Evolutionary conservation across 2,329 filamentous ascomycete genomes (phyloP), one percentile per base, ranked within the genome.

Genomic region (Fusarium domesticum): DNA sequence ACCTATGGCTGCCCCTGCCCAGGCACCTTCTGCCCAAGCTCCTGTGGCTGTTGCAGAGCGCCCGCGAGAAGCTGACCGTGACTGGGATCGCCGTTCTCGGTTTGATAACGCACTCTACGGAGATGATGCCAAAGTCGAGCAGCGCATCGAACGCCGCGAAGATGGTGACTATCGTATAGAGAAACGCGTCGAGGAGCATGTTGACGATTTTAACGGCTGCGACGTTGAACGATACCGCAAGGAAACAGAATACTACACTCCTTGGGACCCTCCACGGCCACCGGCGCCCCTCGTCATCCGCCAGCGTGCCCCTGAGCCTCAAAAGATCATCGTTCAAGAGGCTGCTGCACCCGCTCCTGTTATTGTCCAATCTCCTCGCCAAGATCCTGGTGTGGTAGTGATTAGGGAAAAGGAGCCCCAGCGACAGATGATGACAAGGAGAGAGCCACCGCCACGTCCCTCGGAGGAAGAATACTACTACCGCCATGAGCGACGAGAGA

Each of bases 231-330:
- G 73, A 59, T 81, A 80, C 58, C 76, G 76, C 57, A 77, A 76
- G 61, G 80, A 84, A 60, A 80, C 78, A 3, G 81, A 84, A 53
- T 84, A 82, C 61, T 84, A 77, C 56, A 68, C 74, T 35, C 74
- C 74, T 3, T 68, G 72, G 18, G 70, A 77, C 17, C 74, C 76
- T 11, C 64, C 72, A 8, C 71, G 71, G 5, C 61, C 71, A 2
- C 57, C 57, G 28, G 42, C 56, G 15, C 78, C 78, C 5, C 73
- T 83, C 47, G 70, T 82, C 42, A 79, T 83, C 50, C 77, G 78
- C 39, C 75, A 78, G 55, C 71, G 73, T 39, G 70, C 73, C 1
- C 70, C 73, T 3, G 77, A 82, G 58, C 71, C 72, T 2, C 79
- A 83, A 58, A 76, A 76, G 58, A 81, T 83, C 54, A 78, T 83